Evolutionary conservation across 176 grass and related monocot genomes (phyloP).

Genomic region (Bromus sterilis): DNA sequence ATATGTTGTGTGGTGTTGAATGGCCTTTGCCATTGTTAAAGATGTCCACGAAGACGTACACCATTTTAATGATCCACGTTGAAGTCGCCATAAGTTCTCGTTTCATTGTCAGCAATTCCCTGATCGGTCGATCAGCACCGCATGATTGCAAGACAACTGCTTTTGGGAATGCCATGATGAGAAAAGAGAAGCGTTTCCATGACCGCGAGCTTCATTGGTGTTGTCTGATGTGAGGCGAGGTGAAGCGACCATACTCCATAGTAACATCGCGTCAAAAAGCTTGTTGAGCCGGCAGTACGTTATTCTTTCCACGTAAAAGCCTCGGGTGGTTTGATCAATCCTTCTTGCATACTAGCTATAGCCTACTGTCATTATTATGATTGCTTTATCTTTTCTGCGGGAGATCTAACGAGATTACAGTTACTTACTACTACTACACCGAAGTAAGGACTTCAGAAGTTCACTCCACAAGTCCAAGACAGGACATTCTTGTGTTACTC

Average conservation of each 20-base stretch:
- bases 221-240: neutral
- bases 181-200: neutral
- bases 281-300: neutral
- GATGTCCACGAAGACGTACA: too few relatives aligned
- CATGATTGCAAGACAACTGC: constrained; percentile 1
- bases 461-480: too few relatives aligned
- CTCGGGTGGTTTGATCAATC: neutral
- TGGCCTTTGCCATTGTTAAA: too few relatives aligned
- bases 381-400: neutral
- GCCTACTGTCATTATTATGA: neutral
- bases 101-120: neutral
- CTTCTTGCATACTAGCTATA: neutral
- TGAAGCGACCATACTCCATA: neutral
- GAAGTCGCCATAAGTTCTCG: too few relatives aligned
- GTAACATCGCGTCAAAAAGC: neutral
- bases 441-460: neutral
- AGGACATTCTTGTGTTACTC: neutral
- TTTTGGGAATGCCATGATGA: constrained; percentile 2
- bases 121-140: neutral
- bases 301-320: neutral
- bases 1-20: too few relatives aligned
- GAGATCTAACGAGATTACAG: neutral
- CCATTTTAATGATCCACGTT: too few relatives aligned
- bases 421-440: neutral
- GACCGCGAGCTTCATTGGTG: neutral